A percentile compares a stretch with the other conserved stretches of the same genome.
Conservation (phyloP, 2,329 filamentous ascomycete species). For the Apiospora saccharicola region DNA sequence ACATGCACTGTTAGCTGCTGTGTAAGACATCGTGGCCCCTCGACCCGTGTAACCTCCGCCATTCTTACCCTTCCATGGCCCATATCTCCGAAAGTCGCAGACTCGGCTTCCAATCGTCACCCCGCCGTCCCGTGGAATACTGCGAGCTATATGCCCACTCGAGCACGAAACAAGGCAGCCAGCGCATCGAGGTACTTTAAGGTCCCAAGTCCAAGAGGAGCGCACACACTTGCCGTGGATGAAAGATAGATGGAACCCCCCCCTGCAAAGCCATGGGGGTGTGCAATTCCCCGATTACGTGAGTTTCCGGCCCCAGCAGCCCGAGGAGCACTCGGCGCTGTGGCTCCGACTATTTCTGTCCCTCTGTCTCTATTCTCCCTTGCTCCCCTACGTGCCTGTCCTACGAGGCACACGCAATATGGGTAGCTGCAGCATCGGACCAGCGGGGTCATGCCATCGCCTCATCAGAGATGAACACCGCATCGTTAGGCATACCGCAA, state of each 20-base stretch:
- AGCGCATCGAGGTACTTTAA: neutral
- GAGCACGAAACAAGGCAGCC: neutral
- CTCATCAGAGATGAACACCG: neutral
- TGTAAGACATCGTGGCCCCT: conserved; percentile 9
- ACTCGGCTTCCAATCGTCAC: neutral
- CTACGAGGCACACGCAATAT: conserved; percentile 1
- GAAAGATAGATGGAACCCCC: neutral
- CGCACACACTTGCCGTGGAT: neutral
- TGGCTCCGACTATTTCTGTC: conserved; percentile 2
- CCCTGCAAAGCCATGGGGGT: neutral
- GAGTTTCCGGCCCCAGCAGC: neutral
- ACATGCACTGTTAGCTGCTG: neutral
- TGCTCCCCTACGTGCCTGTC: neutral
- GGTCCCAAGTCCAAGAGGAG: neutral
- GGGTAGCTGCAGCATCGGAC: conserved; percentile 4
- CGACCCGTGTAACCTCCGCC: neutral
- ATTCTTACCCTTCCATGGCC: neutral
- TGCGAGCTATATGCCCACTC: neutral
- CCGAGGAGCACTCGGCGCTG: neutral
- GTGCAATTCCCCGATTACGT: conserved; percentile 10
- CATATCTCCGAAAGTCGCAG: neutral
- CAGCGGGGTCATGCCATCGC: conserved; percentile 12
- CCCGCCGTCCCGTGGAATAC: too few species aligned
- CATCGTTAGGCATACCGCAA: neutral
- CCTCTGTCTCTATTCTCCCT: neutral